These are phyloP conservation scores for Petunia axillaris DNA, from an alignment of 257 asterid genomes.

Conservation along the genomic window DNA sequence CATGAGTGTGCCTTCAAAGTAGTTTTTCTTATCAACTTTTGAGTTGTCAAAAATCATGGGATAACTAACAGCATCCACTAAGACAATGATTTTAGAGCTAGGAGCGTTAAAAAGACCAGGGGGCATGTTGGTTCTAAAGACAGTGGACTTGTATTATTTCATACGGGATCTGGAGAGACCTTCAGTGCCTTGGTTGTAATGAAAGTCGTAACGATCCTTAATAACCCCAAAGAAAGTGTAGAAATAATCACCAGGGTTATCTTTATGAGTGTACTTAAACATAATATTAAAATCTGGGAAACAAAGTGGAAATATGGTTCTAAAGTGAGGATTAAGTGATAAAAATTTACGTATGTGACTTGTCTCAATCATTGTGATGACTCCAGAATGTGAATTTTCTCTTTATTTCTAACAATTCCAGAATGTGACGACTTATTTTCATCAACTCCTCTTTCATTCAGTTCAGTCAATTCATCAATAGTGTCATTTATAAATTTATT, in stretches of 20 bases:
- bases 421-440: no score
- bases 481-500: no score
- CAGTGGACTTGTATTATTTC: slow-evolving; percentile 46
- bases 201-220: slow-evolving; percentile 48
- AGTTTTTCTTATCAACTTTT: slow-evolving; percentile 58
- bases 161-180: slow-evolving; percentile 49
- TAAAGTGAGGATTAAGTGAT: no score
- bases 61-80: slow-evolving; percentile 71
- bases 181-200: slow-evolving; percentile 50
- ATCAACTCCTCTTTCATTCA: no score
- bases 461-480: no score
- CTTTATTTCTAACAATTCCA: no score
- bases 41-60: slow-evolving; percentile 69
- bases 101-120: slow-evolving; percentile 62
- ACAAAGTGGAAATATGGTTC: no score
- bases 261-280: background rate
- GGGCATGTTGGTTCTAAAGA: slow-evolving; percentile 47
- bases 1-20: slow-evolving; percentile 77
- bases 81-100: slow-evolving; percentile 39
- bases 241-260: slow-evolving; percentile 56
- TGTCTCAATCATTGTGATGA: no score
- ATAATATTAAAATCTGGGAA: no score
- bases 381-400: no score
- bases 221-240: slow-evolving; percentile 47
- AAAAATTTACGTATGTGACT: no score